Conservation (phyloP, 345 rosid species). For the Citrus cavaleriei region DNA sequence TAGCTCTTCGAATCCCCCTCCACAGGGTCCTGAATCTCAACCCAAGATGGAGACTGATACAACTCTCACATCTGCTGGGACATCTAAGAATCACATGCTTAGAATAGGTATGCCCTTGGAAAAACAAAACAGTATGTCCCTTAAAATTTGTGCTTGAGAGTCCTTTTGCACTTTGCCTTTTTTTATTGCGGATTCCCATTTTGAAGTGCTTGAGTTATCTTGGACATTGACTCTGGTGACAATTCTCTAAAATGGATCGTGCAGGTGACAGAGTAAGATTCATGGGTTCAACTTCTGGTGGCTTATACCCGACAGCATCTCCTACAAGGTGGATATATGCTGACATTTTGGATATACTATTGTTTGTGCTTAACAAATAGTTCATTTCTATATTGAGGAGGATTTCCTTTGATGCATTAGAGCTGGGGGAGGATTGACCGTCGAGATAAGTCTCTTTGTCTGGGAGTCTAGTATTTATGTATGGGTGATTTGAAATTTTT, state of each 20-base stretch:
- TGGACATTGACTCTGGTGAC: conserved; percentile 17
- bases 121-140: conserved; percentile 28
- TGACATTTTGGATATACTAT: not conserved
- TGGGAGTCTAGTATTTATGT: not conserved
- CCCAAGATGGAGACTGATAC: conserved; percentile 52
- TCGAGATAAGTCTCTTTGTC: not conserved
- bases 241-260: conserved; percentile 21
- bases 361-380: not conserved
- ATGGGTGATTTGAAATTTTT: not conserved
- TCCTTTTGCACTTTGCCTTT: not conserved
- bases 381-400: conserved; percentile 1
- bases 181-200: not conserved
- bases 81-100: conserved; percentile 47
- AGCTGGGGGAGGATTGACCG: not conserved
- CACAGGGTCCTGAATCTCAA: conserved; percentile 52
- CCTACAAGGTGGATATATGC: conserved; percentile 44
- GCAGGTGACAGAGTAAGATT: conserved; percentile 82
- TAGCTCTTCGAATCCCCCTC: conserved; percentile 47
- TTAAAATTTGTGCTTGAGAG: conserved; percentile 10
- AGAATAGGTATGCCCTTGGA: conserved; percentile 50
- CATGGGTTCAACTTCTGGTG: conserved; percentile 39
- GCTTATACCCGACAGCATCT: conserved; percentile 43
- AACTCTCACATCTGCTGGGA: conserved; percentile 44
- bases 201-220: not conserved
- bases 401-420: not conserved